Percentiles rank a stretch among this genome's conserved stretches.
Conservation (phyloP, 129 eudicot species). For the Flaveria linearis region DNA sequence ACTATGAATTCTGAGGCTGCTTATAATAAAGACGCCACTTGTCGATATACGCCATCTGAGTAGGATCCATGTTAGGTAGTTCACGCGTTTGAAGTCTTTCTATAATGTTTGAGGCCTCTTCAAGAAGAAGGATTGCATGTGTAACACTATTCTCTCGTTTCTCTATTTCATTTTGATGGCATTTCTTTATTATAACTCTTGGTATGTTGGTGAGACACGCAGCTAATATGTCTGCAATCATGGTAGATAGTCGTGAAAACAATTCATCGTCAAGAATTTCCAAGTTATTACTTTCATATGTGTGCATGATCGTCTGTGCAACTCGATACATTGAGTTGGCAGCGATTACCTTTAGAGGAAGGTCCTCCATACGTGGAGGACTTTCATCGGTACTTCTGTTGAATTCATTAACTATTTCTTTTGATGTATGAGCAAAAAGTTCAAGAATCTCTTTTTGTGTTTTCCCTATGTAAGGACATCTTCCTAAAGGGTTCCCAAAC, state of each 20-base stretch:
- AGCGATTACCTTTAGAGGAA: not conserved
- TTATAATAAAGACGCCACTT: not conserved
- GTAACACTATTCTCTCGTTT: constrained; percentile 10
- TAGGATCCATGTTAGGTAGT: not conserved
- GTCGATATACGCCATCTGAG: not conserved
- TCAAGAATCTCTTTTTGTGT: not conserved
- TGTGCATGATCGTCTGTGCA: not conserved
- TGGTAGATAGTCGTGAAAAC: not conserved
- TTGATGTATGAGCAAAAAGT: not conserved
- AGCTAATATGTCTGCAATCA: not conserved
- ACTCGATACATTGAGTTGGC: constrained; percentile 12
- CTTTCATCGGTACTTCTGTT: not conserved
- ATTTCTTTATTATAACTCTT: not conserved
- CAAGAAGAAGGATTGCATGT: not conserved
- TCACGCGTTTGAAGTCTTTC: not conserved
- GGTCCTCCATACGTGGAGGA: too few relatives aligned
- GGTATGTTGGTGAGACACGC: constrained; percentile 19
- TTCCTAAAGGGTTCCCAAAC: not conserved
- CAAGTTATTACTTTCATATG: not conserved
- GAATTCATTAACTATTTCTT: not conserved
- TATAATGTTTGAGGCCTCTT: not conserved
- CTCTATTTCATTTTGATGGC: constrained; percentile 4
- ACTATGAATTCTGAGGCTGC: not conserved
- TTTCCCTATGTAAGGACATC: not conserved
- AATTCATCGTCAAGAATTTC: not conserved